A percentile compares a stretch with the other conserved stretches of the same genome.
Evolutionary conservation across 768 basidiomycete genomes (phyloP).

Genomic region (Postia placenta): DNA sequence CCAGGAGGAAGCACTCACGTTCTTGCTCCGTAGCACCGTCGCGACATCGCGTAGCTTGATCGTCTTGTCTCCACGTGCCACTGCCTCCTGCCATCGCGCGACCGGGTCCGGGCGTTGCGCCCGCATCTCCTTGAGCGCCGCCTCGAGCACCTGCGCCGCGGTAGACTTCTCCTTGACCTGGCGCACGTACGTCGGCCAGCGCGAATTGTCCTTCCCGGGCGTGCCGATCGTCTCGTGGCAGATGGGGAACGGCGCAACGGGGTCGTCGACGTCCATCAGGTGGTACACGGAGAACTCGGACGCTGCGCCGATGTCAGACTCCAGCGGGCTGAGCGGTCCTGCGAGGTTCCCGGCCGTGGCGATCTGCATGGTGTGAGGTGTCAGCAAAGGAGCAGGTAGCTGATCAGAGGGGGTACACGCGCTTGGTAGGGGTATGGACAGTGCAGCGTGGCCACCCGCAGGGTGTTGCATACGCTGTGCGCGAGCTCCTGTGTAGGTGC

Average conservation of each 20-base stretch:
- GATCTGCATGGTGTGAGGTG: too few relatives aligned
- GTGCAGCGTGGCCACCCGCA: background rate
- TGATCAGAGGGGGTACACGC: background rate
- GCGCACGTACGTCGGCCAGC: background rate
- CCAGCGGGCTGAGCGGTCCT: background rate
- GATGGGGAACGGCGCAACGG: background rate
- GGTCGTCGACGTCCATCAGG: constrained; percentile 1
- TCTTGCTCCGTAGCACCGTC: constrained; percentile 1
- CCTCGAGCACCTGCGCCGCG: background rate
- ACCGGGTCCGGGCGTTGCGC: background rate
- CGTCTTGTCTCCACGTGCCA: background rate
- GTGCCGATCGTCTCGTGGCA: background rate
- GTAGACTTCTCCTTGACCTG: background rate
- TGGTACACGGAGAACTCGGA: constrained; percentile 1
- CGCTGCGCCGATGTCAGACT: background rate
- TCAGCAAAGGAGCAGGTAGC: background rate
- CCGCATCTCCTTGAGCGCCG: background rate
- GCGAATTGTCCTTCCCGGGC: background rate
- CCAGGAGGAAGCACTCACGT: background rate
- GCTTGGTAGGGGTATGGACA: background rate
- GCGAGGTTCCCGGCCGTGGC: background rate
- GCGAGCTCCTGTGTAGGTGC: background rate
- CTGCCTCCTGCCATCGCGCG: background rate
- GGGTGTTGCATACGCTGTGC: background rate
- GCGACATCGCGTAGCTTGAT: background rate